Conservation (phyloP, 202 grass and related monocot genomes). For the Dendrocalamus latiflorus region DNA sequence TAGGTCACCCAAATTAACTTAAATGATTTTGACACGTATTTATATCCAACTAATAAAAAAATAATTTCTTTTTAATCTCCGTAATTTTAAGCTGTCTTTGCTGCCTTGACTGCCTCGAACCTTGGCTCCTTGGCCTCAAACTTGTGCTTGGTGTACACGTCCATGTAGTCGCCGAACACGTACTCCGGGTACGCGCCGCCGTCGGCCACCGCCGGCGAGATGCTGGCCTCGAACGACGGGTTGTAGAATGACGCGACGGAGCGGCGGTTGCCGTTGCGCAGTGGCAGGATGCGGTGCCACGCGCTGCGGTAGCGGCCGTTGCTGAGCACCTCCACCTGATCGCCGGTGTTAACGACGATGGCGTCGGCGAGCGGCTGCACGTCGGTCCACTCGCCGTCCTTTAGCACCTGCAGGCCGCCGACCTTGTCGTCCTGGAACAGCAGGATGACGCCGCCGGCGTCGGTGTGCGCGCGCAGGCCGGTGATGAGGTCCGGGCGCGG, state of each 20-base stretch:
- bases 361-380: conserved; percentile 61
- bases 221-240: conserved; percentile 40
- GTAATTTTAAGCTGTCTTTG: no score
- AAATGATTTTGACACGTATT: no score
- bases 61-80: no score
- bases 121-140: conserved; percentile 52
- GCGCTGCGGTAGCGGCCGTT: conserved; percentile 70
- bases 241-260: conserved; percentile 87
- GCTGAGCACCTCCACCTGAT: conserved; percentile 81
- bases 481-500: conserved; percentile 57
- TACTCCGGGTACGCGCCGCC: conserved; percentile 41
- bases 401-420: conserved; percentile 66
- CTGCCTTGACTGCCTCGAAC: no score
- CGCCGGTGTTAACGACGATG: conserved; percentile 82
- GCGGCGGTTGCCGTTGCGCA: conserved; percentile 56
- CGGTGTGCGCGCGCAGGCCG: conserved; percentile 75
- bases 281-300: conserved; percentile 76
- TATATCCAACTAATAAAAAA: no score
- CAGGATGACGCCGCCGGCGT: conserved; percentile 73
- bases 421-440: conserved; percentile 78
- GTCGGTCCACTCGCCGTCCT: conserved; percentile 58
- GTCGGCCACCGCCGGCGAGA: conserved; percentile 34
- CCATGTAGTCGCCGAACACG: conserved; percentile 88
- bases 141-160: conserved; percentile 74
- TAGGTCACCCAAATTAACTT: no score